Evolutionary conservation across 352 stramenopile genomes (phyloP).

Genomic region (Phytopythium kandeliae): DNA sequence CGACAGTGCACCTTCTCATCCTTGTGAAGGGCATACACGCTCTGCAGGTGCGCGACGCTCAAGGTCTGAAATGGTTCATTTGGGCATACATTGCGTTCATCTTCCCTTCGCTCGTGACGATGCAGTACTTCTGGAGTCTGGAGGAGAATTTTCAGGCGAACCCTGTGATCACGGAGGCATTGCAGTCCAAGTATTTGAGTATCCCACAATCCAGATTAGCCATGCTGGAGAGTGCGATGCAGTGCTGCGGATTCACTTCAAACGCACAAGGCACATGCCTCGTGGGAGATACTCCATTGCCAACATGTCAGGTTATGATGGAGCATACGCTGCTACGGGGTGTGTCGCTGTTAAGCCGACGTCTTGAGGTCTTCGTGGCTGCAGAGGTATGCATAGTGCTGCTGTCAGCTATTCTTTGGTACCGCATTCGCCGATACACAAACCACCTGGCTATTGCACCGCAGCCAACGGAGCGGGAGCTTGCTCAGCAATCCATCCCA

Average conservation of each 20-base stretch:
- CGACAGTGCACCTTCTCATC: conserved; percentile 18
- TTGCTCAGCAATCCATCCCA: not conserved
- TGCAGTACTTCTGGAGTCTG: conserved; percentile 24
- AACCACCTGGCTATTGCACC: not conserved
- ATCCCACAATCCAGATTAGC: conserved; percentile 17
- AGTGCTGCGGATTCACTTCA: conserved; percentile 38
- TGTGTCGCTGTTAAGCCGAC: conserved; percentile 11
- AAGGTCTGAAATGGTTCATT: conserved; percentile 26
- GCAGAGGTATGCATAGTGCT: conserved; percentile 15
- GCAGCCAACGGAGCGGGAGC: not conserved
- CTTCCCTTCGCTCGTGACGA: conserved; percentile 19
- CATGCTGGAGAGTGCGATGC: conserved; percentile 32
- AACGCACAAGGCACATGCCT: conserved; percentile 29
- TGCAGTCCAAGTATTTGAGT: conserved; percentile 24
- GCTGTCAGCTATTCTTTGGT: conserved; percentile 13
- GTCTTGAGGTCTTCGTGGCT: conserved; percentile 13
- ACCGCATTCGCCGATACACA: conserved; percentile 20
- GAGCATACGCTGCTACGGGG: conserved; percentile 9
- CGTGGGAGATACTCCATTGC: conserved; percentile 6
- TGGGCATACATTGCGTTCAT: conserved; percentile 24
- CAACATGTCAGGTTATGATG: conserved; percentile 21
- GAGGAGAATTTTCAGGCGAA: conserved; percentile 28
- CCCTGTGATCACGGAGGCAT: conserved; percentile 20
- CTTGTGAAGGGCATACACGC: conserved; percentile 20
- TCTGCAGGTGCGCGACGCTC: conserved; percentile 22